Conservation (phyloP, 2,329 filamentous ascomycete genomes). For the Rhynchosporium secalis region DNA sequence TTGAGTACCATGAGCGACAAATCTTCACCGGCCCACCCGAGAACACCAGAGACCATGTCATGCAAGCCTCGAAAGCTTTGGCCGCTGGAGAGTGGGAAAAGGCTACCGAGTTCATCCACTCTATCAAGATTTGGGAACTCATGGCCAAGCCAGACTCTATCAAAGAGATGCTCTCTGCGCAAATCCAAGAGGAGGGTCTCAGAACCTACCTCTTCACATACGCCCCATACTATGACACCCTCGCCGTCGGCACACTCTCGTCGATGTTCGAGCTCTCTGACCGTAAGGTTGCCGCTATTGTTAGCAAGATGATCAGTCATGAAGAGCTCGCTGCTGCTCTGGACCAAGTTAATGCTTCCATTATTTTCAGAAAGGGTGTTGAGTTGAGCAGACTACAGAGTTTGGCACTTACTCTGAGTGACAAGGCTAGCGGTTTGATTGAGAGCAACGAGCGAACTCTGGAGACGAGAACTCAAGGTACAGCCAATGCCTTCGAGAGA, state of each 20-base stretch:
- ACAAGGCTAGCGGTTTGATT: constrained; percentile 95
- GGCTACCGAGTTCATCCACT: constrained; percentile 87
- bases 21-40: constrained; percentile 98
- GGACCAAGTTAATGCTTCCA: constrained; percentile 94
- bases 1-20: constrained; percentile 98
- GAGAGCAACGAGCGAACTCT: constrained; percentile 97
- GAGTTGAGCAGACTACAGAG: constrained; percentile 96
- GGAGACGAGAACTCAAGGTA: constrained; percentile 95
- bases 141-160: constrained; percentile 91
- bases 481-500: constrained; percentile 90
- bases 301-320: constrained; percentile 99
- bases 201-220: constrained; percentile 99
- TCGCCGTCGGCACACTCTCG: constrained; percentile 80
- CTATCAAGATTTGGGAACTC: constrained; percentile 99
- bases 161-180: constrained; percentile 94
- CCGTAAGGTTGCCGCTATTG: constrained; percentile 88
- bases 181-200: constrained; percentile 98
- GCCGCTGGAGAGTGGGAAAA: constrained; percentile 99
- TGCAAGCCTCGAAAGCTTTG: constrained; percentile 97
- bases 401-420: constrained; percentile 86
- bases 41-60: constrained; percentile 98
- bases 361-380: constrained; percentile 99
- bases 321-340: constrained; percentile 95
- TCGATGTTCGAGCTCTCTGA: constrained; percentile 93
- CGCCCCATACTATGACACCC: constrained; percentile 97